phyloP scores from a whole-genome alignment of 2,329 filamentous ascomycete genomes.

The Ascocoryne sarcoides region DNA sequence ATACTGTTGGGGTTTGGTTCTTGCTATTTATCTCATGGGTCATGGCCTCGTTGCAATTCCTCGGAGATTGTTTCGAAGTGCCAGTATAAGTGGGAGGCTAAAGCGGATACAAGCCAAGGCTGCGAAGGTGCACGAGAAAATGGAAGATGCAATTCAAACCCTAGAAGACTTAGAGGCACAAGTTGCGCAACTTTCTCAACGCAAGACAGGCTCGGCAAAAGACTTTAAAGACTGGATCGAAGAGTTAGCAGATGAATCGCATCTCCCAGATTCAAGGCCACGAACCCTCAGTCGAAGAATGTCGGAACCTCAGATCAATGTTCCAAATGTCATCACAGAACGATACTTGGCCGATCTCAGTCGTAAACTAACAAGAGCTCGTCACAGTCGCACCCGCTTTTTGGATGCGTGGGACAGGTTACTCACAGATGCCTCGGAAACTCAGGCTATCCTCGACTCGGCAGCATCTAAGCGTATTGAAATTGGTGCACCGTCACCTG shows the following conservation, averaged over 20 bases:
- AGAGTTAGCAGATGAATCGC: conserved; percentile 72
- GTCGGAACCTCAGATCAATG: conserved; percentile 35
- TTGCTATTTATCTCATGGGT: conserved; percentile 96
- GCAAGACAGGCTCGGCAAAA: conserved; percentile 68
- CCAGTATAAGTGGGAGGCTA: conserved; percentile 65
- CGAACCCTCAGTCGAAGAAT: conserved; percentile 34
- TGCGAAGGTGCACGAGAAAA: conserved; percentile 73
- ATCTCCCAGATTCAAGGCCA: conserved; percentile 53
- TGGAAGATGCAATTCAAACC: conserved; percentile 73
- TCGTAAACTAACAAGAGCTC: conserved; percentile 68
- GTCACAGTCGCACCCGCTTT: conserved; percentile 76
- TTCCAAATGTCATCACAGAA: conserved; percentile 83
- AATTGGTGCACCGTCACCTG: conserved; percentile 52
- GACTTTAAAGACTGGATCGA: conserved; percentile 93
- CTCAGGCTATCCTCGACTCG: conserved; percentile 78
- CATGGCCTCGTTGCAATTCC: conserved; percentile 92
- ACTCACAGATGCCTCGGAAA: conserved; percentile 62
- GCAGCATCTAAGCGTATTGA: conserved; percentile 71
- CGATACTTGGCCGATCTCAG: conserved; percentile 89
- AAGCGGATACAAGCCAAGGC: conserved; percentile 70
- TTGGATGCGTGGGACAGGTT: conserved; percentile 77
- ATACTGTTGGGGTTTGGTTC: conserved; percentile 84
- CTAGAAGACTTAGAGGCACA: conserved; percentile 76
- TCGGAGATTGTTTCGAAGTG: conserved; percentile 67
- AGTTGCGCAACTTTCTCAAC: conserved; percentile 66